Evolutionary conservation across 352 stramenopile genomes (phyloP).

Genomic region (Globisporangium alternatum): DNA sequence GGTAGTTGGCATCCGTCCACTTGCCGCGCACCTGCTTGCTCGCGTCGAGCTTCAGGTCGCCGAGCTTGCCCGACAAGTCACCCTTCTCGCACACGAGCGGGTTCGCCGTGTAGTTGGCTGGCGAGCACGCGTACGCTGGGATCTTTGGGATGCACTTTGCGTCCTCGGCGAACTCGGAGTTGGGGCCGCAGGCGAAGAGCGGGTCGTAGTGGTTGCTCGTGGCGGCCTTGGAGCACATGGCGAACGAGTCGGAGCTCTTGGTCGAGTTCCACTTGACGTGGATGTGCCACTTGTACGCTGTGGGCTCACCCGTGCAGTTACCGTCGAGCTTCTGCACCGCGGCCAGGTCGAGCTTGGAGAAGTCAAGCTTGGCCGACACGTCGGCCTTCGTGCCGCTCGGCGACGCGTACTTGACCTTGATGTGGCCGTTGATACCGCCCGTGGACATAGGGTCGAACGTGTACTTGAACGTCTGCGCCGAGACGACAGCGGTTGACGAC

Average conservation of each 20-base stretch:
- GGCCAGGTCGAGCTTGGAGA: slow-evolving; percentile 32
- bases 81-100: slow-evolving; percentile 34
- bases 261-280: slow-evolving; percentile 29
- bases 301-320: slow-evolving; percentile 27
- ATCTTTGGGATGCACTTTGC: slow-evolving; percentile 10
- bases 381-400: slow-evolving; percentile 31
- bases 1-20: slow-evolving; percentile 53
- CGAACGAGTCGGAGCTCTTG: slow-evolving; percentile 30
- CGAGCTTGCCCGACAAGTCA: slow-evolving; percentile 45
- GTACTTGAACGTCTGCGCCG: slow-evolving; percentile 25
- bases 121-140: slow-evolving; percentile 29
- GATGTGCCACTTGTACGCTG: slow-evolving; percentile 34
- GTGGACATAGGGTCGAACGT: slow-evolving; percentile 37
- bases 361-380: slow-evolving; percentile 44
- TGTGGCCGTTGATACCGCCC: slow-evolving; percentile 35
- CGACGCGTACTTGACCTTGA: slow-evolving; percentile 39
- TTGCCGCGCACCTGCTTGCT: slow-evolving; percentile 9
- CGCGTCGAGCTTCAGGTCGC: slow-evolving; percentile 28
- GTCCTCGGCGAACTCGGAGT: slow-evolving; percentile 28
- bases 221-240: slow-evolving; percentile 21
- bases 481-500: neutral
- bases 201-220: slow-evolving; percentile 44
- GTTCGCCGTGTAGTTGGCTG: slow-evolving; percentile 25
- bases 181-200: slow-evolving; percentile 27
- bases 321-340: slow-evolving; percentile 35